Conservation (phyloP, 2,329 filamentous ascomycete species). For the Chaetomiaceae sp. region DNA sequence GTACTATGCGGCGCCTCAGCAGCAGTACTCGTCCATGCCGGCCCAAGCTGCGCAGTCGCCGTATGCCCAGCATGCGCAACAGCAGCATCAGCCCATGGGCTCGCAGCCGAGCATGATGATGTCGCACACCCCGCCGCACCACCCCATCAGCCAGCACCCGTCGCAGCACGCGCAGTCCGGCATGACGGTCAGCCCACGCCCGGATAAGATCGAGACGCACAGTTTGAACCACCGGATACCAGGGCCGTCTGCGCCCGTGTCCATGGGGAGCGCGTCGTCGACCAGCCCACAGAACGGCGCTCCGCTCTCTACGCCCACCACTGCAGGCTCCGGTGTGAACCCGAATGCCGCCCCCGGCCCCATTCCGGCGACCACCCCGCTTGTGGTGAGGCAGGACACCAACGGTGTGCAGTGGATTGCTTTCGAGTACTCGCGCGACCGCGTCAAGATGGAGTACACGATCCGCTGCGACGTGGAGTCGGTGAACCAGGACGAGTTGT, state of each 20-base stretch:
- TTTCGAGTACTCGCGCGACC: slow-evolving; percentile 93
- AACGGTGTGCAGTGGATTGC: slow-evolving; percentile 99
- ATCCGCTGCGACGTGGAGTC: slow-evolving; percentile 98
- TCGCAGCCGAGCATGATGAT: slow-evolving; percentile 62
- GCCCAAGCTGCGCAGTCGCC: slow-evolving; percentile 54
- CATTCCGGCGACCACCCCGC: slow-evolving; percentile 90
- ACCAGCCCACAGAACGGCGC: slow-evolving; percentile 36
- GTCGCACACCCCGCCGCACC: slow-evolving; percentile 53
- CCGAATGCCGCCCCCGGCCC: slow-evolving; percentile 90
- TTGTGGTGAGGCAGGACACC: slow-evolving; percentile 89
- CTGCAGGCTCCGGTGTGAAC: slow-evolving; percentile 56
- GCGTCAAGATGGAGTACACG: slow-evolving; percentile 99
- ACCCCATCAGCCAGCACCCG: slow-evolving; percentile 54
- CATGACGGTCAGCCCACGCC: slow-evolving; percentile 56
- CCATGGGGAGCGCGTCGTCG: slow-evolving; percentile 34
- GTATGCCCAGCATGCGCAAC: slow-evolving; percentile 53
- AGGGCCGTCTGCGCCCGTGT: slow-evolving; percentile 46
- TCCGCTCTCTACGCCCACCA: slow-evolving; percentile 40
- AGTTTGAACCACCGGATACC: slow-evolving; percentile 54
- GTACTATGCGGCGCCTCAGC: slow-evolving; percentile 60
- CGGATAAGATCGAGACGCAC: slow-evolving; percentile 57
- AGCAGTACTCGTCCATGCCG: slow-evolving; percentile 61
- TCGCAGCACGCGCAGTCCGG: slow-evolving; percentile 49
- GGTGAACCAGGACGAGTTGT: slow-evolving; percentile 80
- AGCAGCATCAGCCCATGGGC: slow-evolving; percentile 53